Conservation (phyloP, 1,284 basidiomycete genomes). For the Ganoderma meredithae region DNA sequence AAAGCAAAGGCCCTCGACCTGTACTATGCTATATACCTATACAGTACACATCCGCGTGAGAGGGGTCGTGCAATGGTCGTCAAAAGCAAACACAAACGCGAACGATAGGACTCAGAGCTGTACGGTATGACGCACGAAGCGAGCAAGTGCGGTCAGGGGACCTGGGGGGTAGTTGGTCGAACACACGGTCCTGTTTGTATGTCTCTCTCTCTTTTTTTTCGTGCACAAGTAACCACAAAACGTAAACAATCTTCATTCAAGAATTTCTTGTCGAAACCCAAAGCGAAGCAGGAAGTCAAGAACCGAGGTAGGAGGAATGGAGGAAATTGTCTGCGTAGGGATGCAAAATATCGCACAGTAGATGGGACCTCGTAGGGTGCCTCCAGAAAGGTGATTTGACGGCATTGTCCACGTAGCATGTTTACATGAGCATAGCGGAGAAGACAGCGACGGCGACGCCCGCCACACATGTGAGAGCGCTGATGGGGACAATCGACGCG, state of each 20-base stretch:
- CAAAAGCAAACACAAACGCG: not conserved
- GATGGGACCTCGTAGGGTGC: slow-evolving; percentile 2
- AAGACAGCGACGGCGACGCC: slow-evolving; percentile 39
- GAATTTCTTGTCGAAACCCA: slow-evolving; percentile 8
- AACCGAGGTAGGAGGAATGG: slow-evolving; percentile 6
- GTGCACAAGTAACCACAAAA: not conserved
- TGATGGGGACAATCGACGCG: slow-evolving; percentile 36
- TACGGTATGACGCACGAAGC: not conserved
- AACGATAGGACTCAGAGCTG: not conserved
- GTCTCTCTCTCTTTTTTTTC: slow-evolving; percentile 6
- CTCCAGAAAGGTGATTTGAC: not conserved
- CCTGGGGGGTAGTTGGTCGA: slow-evolving; percentile 27
- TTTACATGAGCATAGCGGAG: slow-evolving; percentile 41
- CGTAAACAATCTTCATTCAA: not conserved
- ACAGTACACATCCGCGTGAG: slow-evolving; percentile 33
- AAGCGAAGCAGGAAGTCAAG: slow-evolving; percentile 11
- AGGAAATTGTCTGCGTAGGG: not conserved
- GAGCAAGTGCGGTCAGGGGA: slow-evolving; percentile 1
- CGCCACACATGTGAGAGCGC: slow-evolving; percentile 38
- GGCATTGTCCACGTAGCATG: not conserved
- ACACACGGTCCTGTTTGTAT: slow-evolving; percentile 30
- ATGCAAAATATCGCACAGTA: slow-evolving; percentile 18
- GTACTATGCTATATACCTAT: slow-evolving; percentile 29
- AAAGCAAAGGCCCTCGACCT: slow-evolving; percentile 34
- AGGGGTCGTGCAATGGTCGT: slow-evolving; percentile 28